Evolutionary conservation across 1,284 basidiomycete species (phyloP).

Genomic region (Ceratobasidium sp.): DNA sequence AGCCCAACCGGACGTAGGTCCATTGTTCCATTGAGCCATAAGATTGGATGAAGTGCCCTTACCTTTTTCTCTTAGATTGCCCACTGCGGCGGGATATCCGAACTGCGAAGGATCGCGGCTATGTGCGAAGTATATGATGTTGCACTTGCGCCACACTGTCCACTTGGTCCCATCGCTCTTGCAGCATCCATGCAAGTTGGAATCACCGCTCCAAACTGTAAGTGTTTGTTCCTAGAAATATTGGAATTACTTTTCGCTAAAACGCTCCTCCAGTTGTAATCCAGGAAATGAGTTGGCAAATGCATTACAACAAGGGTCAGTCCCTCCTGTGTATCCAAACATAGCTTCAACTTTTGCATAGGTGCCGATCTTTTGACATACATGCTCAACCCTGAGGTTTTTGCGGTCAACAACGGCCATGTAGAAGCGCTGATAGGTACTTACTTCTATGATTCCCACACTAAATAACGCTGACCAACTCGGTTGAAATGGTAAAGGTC

Average conservation of each 20-base stretch:
- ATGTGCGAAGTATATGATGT: slow-evolving; percentile 79
- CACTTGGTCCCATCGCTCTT: slow-evolving; percentile 77
- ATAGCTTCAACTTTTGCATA: slow-evolving; percentile 5
- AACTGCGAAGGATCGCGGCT: slow-evolving; percentile 75
- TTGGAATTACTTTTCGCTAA: background rate
- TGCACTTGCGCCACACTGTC: slow-evolving; percentile 71
- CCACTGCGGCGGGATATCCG: slow-evolving; percentile 81
- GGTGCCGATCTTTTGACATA: slow-evolving; percentile 77
- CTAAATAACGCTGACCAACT: background rate
- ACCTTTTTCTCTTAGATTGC: slow-evolving; percentile 61
- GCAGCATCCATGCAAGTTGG: slow-evolving; percentile 77
- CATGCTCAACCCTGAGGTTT: slow-evolving; percentile 68
- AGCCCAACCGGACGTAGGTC: slow-evolving; percentile 76
- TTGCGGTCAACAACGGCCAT: slow-evolving; percentile 72
- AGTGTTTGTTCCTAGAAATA: slow-evolving; percentile 49
- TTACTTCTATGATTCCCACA: background rate
- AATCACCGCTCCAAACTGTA: slow-evolving; percentile 68
- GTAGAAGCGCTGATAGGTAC: slow-evolving; percentile 61
- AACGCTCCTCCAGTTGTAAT: slow-evolving; percentile 64
- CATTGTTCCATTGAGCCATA: background rate
- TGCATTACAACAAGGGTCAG: slow-evolving; percentile 78
- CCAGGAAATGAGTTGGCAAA: slow-evolving; percentile 79
- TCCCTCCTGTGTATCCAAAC: background rate
- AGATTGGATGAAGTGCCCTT: background rate
- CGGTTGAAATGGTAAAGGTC: slow-evolving; percentile 57